Evolutionary conservation across 2,329 filamentous ascomycete genomes (phyloP).

Genomic region (Penicillium sp.): DNA sequence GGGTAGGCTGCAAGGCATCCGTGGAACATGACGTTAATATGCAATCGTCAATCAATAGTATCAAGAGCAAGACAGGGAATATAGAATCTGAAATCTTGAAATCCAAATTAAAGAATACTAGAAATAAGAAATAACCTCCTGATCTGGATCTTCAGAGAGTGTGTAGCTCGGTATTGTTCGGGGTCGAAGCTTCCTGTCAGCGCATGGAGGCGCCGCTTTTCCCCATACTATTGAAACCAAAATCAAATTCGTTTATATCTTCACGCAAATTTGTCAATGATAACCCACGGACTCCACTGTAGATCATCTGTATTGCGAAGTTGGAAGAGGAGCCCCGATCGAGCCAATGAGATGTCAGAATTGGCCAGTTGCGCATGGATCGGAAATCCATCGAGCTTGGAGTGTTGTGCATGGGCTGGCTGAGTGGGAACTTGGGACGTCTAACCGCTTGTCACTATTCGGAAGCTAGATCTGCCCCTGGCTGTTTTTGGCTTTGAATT

Average conservation of each 20-base stretch:
- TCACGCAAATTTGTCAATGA: conserved; percentile 22
- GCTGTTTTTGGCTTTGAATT: conserved; percentile 2
- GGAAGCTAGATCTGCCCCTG: conserved; percentile 20
- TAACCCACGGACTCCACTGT: background rate
- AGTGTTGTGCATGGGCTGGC: conserved; percentile 29
- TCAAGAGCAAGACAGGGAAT: background rate
- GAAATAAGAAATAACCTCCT: background rate
- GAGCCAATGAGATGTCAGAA: conserved; percentile 12
- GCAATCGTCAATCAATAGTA: conserved; percentile 4
- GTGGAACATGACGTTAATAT: background rate
- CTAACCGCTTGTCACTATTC: conserved; percentile 23
- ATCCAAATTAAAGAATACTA: background rate
- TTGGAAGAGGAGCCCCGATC: conserved; percentile 10
- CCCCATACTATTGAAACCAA: conserved; percentile 13
- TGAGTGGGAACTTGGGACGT: conserved; percentile 20
- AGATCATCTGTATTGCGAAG: background rate
- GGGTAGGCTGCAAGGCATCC: background rate
- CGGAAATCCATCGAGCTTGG: conserved; percentile 9
- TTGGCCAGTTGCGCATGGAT: conserved; percentile 17
- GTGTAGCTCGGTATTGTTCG: conserved; percentile 8
- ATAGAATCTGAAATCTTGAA: background rate
- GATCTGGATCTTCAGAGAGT: conserved; percentile 5
- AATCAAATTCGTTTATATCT: background rate
- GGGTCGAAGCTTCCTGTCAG: conserved; percentile 10
- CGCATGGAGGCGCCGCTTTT: conserved; percentile 6